phyloP scores from a whole-genome alignment of 768 basidiomycete genomes.

The Suillus occidentalis region DNA sequence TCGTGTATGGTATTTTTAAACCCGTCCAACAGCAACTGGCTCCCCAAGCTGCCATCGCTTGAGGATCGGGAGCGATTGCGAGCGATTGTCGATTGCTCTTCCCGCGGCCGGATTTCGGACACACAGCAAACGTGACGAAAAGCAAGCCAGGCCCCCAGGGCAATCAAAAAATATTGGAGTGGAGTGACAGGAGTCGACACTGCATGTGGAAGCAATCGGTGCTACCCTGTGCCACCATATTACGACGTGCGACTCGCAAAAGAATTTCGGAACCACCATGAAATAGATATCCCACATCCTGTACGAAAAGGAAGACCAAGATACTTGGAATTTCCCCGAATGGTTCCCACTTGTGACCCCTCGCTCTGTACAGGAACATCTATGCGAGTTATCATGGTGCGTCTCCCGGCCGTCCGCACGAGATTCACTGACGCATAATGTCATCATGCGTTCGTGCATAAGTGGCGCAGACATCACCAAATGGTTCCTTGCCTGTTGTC shows the following conservation, averaged over 20 bases:
- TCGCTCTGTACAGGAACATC: background rate
- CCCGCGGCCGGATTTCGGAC: background rate
- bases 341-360: background rate
- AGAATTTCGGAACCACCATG: background rate
- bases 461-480: background rate
- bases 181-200: background rate
- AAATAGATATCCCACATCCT: slow-evolving; percentile 1
- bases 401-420: background rate
- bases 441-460: background rate
- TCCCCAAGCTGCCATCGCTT: background rate
- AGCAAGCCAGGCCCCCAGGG: background rate
- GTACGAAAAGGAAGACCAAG: background rate
- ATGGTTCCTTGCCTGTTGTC: background rate
- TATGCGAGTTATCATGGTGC: background rate
- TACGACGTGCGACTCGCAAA: background rate
- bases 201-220: background rate
- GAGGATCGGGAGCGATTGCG: background rate
- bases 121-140: background rate
- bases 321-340: background rate
- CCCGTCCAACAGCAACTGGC: background rate
- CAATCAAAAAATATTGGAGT: background rate
- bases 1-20: background rate
- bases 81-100: background rate
- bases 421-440: too few species aligned
- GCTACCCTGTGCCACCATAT: background rate